phyloP scores from a whole-genome alignment of 495 filamentous ascomycete species.

The Penicillium flavigenum region DNA sequence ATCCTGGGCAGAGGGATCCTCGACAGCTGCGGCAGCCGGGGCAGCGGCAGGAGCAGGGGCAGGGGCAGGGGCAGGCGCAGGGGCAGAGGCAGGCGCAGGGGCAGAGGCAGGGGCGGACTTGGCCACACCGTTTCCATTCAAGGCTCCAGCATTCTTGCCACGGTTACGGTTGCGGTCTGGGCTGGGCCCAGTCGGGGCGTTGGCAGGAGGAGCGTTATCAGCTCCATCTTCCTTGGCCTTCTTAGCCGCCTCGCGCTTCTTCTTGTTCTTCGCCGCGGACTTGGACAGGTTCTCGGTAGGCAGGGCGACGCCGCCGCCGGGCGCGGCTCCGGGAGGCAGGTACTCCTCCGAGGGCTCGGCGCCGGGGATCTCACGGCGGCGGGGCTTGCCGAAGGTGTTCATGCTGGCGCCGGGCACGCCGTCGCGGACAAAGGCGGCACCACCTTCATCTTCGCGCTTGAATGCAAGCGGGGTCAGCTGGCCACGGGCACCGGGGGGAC shows the following conservation, averaged over 20 bases:
- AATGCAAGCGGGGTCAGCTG: conserved; percentile 86
- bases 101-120: conserved; percentile 21
- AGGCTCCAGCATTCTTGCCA: conserved; percentile 40
- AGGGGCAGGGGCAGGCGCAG: conserved; percentile 21
- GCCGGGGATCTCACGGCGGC: conserved; percentile 73
- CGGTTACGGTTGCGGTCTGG: conserved; percentile 35
- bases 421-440: conserved; percentile 82
- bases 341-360: conserved; percentile 63
- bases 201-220: conserved; percentile 51
- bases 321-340: conserved; percentile 64
- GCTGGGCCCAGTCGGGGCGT: conserved; percentile 61
- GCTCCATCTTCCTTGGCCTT: conserved; percentile 77
- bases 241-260: conserved; percentile 89
- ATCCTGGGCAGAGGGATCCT: conserved; percentile 55
- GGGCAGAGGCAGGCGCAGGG: conserved; percentile 21
- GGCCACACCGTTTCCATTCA: conserved; percentile 21
- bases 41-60: conserved; percentile 24
- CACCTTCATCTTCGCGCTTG: conserved; percentile 96
- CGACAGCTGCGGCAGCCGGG: conserved; percentile 25
- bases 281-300: conserved; percentile 70
- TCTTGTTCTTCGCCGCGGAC: conserved; percentile 94
- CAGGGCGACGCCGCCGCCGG: conserved; percentile 68
- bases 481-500: conserved; percentile 93
- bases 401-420: conserved; percentile 62
- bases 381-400: conserved; percentile 78